Evolutionary conservation across 2,329 filamentous ascomycete genomes (phyloP), one percentile per base, ranked within the genome.

Genomic region (Ascosphaera pollenicola): DNA sequence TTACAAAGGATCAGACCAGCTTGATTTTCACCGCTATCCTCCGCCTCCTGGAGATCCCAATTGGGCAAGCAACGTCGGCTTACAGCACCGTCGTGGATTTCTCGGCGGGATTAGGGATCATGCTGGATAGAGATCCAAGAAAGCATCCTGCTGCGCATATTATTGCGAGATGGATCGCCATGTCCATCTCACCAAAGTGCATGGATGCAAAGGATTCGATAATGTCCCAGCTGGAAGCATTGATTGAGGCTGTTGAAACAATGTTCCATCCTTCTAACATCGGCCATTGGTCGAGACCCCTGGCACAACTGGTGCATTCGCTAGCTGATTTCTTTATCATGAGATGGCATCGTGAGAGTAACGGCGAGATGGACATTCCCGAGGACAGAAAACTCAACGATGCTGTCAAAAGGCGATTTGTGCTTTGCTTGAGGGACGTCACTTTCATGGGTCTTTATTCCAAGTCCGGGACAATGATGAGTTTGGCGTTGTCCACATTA

Each of bases 211-310:
- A 77, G 21, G 76, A 77, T 40, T 95, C 85, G 1, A 73, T 92
- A 35, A 60, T 98, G 49, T 73, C 78, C 26, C 82, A 80, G 46
- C 68, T 98, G 3, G 87, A 98, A 55, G 87, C 82, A 0, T 65
- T 98, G 39, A 79, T 98, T 47, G 80, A 95, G 55, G 89, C 85
- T 2, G 78, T 95, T 36, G 89, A 98, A 56, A 98, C 89, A 1
- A 98, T 98, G 58, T 98, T 94, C 65, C 89, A 98, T 51, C 89
- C 89, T 2, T 98, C 89, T 2, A 98, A 98, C 55, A 81, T 87
- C 39, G 89, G 89, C 11, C 65, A 65, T 11, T 98, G 89, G 89
- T 92, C 87, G 1, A 83, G 75, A 49, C 79, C 87, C 46, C 63
- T 98, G 35, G 78, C 84, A 2, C 87, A 95, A 56, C 66, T 98